Base-by-base conservation (phyloP, 257 asterid species). In the Rubia yunnanensis region DNA sequence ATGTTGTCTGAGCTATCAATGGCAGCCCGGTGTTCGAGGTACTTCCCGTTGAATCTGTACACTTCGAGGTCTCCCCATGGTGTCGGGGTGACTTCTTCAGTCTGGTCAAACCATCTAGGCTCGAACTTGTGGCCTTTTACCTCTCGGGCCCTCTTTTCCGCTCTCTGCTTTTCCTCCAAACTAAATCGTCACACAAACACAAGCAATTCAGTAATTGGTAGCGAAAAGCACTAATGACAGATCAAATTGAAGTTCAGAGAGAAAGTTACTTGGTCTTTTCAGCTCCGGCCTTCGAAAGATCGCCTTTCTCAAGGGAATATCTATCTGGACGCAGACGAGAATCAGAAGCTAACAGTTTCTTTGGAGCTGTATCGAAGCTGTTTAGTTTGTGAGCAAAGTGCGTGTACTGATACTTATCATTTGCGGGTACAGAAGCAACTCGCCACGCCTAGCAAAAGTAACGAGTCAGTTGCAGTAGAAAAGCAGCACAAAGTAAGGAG, bases 31-130 rank as follows among this genome's bases (percentile, higher is more conserved):
- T 87, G 96, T 27, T 84, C 86, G 0, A 63, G 68, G 80, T 92
- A 89, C 70, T 87, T 89, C 54, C 96, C 92, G 10, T 87, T 89
- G 73, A 61, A 92, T 44, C 64, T 74, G 30, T 87, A 92, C 28
- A 92, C 64, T 78, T 92, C 98, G 80, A 92, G 74, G 68, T 89
- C 98, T 3, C 97, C 99, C 99, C 98, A 94, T 14, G 99, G 98
- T 5, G 99, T 94, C 1, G 95, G 72, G 18, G 92, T 69, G 23
- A 84, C 65, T 64, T 94, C 99, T 10, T 85, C 88, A 0, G 95
- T 85, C 65, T 53, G 46, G 56, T 94, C 96, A 49, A 94, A 94
- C 99, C 99, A 94, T 68, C 83, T 88, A 11, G 99, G 92, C 55
- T 48, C 30, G 78, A 86, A 94, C 53, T 71, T 53, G 8, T 90